A percentile compares a stretch with the other conserved stretches of the same genome.
Evolutionary conservation across 495 filamentous ascomycete genomes (phyloP).

Genomic region (Aspergillus cavernicola): DNA sequence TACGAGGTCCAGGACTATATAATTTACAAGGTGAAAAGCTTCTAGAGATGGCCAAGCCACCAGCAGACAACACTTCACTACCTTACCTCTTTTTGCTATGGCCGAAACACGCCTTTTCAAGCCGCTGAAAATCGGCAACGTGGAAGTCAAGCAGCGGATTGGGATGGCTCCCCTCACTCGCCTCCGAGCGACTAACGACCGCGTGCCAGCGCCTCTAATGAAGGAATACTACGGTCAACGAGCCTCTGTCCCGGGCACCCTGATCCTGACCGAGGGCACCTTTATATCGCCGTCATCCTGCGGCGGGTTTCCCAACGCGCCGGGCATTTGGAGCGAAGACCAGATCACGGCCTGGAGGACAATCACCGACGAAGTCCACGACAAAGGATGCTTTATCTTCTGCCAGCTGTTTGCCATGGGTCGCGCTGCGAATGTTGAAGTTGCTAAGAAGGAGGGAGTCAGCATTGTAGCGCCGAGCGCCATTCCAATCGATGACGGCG

Average conservation of each 20-base stretch:
- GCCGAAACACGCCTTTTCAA: background rate
- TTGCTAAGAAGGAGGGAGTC: constrained; percentile 30
- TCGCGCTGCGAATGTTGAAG: constrained; percentile 42
- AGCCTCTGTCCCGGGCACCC: constrained; percentile 43
- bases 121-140: background rate
- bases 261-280: constrained; percentile 59
- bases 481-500: constrained; percentile 22
- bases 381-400: constrained; percentile 47
- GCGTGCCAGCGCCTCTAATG: constrained; percentile 30
- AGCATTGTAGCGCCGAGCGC: constrained; percentile 33
- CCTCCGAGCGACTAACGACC: constrained; percentile 34
- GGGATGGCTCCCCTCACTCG: constrained; percentile 53
- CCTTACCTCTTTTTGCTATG: background rate
- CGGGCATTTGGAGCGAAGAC: constrained; percentile 43
- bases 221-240: constrained; percentile 52
- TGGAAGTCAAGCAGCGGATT: constrained; percentile 37
- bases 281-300: constrained; percentile 50
- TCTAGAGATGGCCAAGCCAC: too few relatives aligned
- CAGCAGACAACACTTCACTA: too few relatives aligned
- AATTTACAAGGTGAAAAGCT: too few relatives aligned
- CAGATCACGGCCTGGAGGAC: constrained; percentile 47
- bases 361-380: constrained; percentile 48
- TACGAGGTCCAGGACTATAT: too few relatives aligned
- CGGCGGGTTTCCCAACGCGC: constrained; percentile 39
- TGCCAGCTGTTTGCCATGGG: constrained; percentile 56